phyloP scores from a whole-genome alignment of 805 yeast genomes.

The Saccharomycopsis amapae region DNA sequence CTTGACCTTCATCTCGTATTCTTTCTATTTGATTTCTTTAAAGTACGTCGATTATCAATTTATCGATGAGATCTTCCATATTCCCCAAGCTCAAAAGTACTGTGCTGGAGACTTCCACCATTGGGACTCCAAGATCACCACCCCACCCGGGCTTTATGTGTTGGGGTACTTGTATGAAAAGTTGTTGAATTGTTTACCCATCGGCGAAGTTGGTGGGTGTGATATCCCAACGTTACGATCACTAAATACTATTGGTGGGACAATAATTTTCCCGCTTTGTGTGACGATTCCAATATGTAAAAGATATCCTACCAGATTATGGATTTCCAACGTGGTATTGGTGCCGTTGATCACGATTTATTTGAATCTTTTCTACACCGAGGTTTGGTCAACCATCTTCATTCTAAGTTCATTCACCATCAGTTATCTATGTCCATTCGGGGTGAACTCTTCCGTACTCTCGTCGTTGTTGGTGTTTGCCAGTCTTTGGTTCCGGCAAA shows the following conservation, averaged over 20 bases:
- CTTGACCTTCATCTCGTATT: conserved; percentile 6
- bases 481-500: conserved; percentile 78
- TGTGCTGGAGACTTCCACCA: conserved; percentile 49
- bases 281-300: conserved; percentile 34
- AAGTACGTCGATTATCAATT: conserved; percentile 12
- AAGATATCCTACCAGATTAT: conserved; percentile 37
- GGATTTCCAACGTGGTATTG: conserved; percentile 38
- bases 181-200: conserved; percentile 23
- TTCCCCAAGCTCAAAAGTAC: conserved; percentile 68
- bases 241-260: conserved; percentile 63
- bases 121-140: conserved; percentile 90
- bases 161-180: conserved; percentile 35
- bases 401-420: conserved; percentile 49
- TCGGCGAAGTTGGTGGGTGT: conserved; percentile 26
- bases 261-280: conserved; percentile 43
- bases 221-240: conserved; percentile 39
- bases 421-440: conserved; percentile 32
- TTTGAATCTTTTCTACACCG: conserved; percentile 81
- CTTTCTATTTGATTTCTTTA: conserved; percentile 10
- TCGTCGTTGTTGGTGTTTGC: conserved; percentile 52
- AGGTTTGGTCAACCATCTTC: conserved; percentile 80
- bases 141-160: conserved; percentile 88
- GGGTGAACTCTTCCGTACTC: conserved; percentile 25
- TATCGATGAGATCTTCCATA: conserved; percentile 77
- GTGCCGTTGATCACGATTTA: conserved; percentile 72